phyloP scores from a whole-genome alignment of 2,329 filamentous ascomycete genomes.

The Ceratocystis ficicola region DNA sequence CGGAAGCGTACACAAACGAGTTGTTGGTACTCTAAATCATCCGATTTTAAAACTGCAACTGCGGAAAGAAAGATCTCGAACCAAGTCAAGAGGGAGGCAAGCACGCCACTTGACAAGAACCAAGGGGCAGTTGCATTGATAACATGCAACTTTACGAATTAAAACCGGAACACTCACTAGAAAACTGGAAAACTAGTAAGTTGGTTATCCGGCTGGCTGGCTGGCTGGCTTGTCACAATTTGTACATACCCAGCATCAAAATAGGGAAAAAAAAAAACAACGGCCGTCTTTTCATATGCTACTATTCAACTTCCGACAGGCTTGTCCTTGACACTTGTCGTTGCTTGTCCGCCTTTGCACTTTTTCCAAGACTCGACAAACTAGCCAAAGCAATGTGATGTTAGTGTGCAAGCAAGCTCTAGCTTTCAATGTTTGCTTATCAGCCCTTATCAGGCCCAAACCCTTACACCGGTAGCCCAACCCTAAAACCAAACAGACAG shows the following conservation, averaged over 20 bases:
- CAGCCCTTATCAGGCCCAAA: background rate
- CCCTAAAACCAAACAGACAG: background rate
- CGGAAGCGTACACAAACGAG: background rate
- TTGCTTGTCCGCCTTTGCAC: background rate
- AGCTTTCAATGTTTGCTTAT: background rate
- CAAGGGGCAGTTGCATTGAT: slow-evolving; percentile 4
- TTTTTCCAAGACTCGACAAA: background rate
- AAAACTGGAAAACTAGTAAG: background rate
- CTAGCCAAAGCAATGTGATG: background rate
- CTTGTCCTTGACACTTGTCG: too few species aligned
- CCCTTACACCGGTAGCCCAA: background rate
- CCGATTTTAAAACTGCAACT: background rate
- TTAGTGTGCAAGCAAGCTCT: background rate
- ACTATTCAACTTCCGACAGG: too few species aligned
- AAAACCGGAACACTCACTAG: slow-evolving; percentile 11
- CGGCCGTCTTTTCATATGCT: too few species aligned
- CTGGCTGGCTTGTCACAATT: too few species aligned
- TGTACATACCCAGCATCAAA: too few species aligned
- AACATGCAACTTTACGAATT: slow-evolving; percentile 17
- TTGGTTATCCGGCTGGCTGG: too few species aligned
- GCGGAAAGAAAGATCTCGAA: background rate
- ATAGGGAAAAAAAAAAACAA: too few species aligned
- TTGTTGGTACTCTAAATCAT: background rate
- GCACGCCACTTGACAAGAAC: background rate
- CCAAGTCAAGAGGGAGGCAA: background rate